Evolutionary conservation across 108 stramenopile genomes (phyloP).

Genomic region (Phaeodactylum tricornutum): DNA sequence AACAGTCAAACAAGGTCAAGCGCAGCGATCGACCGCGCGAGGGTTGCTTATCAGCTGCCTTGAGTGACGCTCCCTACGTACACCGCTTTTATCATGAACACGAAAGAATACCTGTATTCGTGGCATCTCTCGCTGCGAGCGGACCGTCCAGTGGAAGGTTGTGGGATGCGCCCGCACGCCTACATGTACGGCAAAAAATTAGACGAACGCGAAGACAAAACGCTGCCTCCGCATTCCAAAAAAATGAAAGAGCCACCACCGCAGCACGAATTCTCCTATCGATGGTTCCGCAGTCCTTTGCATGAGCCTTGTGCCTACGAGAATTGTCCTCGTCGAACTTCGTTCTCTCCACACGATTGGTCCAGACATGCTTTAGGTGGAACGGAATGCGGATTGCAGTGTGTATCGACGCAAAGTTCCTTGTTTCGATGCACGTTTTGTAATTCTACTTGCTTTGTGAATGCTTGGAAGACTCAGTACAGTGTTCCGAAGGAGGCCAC

Average conservation of each 20-base stretch:
- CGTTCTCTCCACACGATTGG: conserved; percentile 86
- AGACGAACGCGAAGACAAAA: conserved; percentile 62
- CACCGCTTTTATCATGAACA: conserved; percentile 42
- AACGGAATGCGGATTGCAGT: conserved; percentile 67
- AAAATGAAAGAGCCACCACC: conserved; percentile 75
- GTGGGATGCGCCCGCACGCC: conserved; percentile 67
- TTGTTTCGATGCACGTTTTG: conserved; percentile 79
- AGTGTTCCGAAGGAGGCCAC: conserved; percentile 46
- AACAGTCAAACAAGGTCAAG: too few species aligned
- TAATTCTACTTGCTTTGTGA: conserved; percentile 75
- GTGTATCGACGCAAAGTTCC: conserved; percentile 70
- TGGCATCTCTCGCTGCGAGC: conserved; percentile 84
- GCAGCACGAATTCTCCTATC: conserved; percentile 72
- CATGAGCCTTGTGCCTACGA: conserved; percentile 70
- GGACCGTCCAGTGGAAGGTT: conserved; percentile 86
- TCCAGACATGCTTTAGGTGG: conserved; percentile 75
- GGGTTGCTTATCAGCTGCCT: too few species aligned
- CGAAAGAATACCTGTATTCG: conserved; percentile 49
- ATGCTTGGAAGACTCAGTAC: conserved; percentile 86
- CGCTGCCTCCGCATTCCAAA: conserved; percentile 52
- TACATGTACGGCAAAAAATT: conserved; percentile 92
- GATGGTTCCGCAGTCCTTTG: conserved; percentile 78
- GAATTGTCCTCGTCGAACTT: conserved; percentile 71
- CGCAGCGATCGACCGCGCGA: too few species aligned
- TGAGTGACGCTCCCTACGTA: too few species aligned